Conservation (phyloP, 768 basidiomycete species). For the Leccinum incarnatum region DNA sequence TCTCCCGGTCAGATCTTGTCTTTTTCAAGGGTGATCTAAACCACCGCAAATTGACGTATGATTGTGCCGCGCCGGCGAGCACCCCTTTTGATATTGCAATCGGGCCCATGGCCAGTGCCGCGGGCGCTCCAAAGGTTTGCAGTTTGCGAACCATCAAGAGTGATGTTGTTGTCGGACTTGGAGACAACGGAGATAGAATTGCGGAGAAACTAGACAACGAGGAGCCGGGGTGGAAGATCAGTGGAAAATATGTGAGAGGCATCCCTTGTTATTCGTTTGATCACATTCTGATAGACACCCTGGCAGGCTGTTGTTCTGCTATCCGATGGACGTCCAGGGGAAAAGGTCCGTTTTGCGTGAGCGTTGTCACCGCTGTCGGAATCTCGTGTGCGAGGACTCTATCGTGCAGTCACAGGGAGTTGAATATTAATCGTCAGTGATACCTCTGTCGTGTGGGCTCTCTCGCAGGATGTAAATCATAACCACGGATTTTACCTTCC, state of each 20-base stretch:
- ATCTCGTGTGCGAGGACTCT: not conserved
- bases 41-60: constrained; percentile 87
- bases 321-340: constrained; percentile 85
- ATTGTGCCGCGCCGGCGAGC: constrained; percentile 80
- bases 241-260: constrained; percentile 86
- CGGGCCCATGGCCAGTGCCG: constrained; percentile 84
- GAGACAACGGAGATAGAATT: constrained; percentile 59
- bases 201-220: constrained; percentile 80
- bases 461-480: not conserved
- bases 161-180: constrained; percentile 90
- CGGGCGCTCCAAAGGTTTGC: constrained; percentile 84
- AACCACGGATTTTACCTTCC: not conserved
- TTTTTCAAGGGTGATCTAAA: constrained; percentile 95
- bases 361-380: not conserved
- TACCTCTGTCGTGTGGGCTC: not conserved
- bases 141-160: constrained; percentile 92
- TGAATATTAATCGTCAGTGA: not conserved
- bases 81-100: constrained; percentile 90
- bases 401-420: not conserved
- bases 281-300: constrained; percentile 13
- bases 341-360: constrained; percentile 76
- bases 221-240: constrained; percentile 96
- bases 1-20: constrained; percentile 87
- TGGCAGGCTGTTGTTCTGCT: constrained; percentile 80
- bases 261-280: not conserved